Evolutionary conservation across 2,329 filamentous ascomycete species (phyloP).

Genomic region (Xylariaceae sp.): DNA sequence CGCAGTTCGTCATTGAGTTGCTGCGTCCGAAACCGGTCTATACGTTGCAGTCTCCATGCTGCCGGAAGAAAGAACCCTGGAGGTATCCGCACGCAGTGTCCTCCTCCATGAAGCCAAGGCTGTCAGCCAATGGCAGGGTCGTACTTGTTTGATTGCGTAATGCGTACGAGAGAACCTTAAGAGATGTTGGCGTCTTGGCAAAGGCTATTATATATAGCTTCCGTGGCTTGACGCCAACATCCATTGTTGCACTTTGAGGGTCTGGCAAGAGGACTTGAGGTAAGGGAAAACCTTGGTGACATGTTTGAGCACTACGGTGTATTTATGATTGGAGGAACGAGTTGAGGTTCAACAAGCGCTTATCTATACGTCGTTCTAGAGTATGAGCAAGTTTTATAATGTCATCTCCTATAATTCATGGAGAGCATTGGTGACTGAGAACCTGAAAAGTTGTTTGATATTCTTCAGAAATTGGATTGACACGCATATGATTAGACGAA

Average conservation of each 20-base stretch:
- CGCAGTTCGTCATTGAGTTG: constrained; percentile 1
- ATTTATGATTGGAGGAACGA: no score
- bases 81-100: constrained; percentile 22
- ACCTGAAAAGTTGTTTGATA: neutral
- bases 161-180: constrained; percentile 8
- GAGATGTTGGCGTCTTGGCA: constrained; percentile 15
- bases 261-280: no score
- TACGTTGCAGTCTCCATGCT: constrained; percentile 21
- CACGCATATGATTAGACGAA: no score
- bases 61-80: constrained; percentile 19
- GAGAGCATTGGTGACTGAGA: neutral
- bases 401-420: neutral
- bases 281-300: neutral
- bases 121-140: constrained; percentile 17
- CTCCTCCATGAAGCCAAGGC: constrained; percentile 21
- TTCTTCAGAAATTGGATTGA: no score
- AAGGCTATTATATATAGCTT: neutral
- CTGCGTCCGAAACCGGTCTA: constrained; percentile 26
- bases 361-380: neutral
- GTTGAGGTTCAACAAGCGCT: neutral
- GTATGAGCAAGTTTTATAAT: neutral
- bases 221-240: neutral
- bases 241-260: neutral
- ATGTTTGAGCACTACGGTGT: no score
- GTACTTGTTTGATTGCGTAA: constrained; percentile 20